A percentile compares a stretch with the other conserved stretches of the same genome.
phyloP scores from a whole-genome alignment of 1,284 basidiomycete genomes.

The Cryptococcus sp. region DNA sequence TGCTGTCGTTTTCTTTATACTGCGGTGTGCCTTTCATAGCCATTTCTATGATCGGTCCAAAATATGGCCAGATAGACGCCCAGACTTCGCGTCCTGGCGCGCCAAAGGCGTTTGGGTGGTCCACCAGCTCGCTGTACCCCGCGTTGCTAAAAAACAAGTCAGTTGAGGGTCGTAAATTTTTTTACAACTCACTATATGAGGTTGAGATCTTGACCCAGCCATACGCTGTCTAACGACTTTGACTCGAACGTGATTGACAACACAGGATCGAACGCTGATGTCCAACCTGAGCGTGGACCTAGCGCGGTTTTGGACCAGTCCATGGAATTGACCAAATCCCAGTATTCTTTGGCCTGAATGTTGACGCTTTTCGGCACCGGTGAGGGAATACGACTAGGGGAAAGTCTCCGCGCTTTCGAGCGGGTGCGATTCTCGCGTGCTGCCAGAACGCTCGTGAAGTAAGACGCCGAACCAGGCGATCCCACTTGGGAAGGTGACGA shows the following conservation, averaged over 20 bases:
- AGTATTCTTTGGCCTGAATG: slow-evolving; percentile 11
- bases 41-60: not conserved
- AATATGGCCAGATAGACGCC: slow-evolving; percentile 7
- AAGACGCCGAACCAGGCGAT: not conserved
- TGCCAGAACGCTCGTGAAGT: not conserved
- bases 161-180: not conserved
- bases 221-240: slow-evolving; percentile 25
- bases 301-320: slow-evolving; percentile 30
- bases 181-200: slow-evolving; percentile 28
- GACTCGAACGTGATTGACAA: slow-evolving; percentile 20
- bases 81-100: slow-evolving; percentile 11
- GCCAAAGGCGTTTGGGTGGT: slow-evolving; percentile 14
- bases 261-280: slow-evolving; percentile 21
- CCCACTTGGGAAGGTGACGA: not conserved
- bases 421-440: not conserved
- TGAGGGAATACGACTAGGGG: not conserved
- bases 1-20: slow-evolving; percentile 3
- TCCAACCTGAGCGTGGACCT: slow-evolving; percentile 24
- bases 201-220: slow-evolving; percentile 26
- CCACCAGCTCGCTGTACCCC: slow-evolving; percentile 19
- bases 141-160: slow-evolving; percentile 13
- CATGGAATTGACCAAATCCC: slow-evolving; percentile 13
- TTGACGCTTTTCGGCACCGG: not conserved
- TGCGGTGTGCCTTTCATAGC: slow-evolving; percentile 1
- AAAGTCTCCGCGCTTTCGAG: not conserved